Percentiles rank a stretch among this genome's conserved stretches.
Conservation (phyloP, 129 eudicot genomes). For the Pittosporum tobira region DNA sequence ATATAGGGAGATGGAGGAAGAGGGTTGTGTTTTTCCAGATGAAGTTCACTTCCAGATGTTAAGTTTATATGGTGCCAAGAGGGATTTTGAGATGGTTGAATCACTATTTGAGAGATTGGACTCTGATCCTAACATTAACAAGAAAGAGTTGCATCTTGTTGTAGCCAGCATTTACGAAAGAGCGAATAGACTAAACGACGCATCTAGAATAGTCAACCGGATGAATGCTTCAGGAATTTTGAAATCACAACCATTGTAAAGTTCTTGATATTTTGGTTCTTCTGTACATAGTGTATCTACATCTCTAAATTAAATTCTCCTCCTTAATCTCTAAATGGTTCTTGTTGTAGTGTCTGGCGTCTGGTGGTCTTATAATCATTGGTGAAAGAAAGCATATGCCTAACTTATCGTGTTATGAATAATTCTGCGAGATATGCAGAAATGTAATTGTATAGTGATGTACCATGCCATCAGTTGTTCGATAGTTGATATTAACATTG, state of each 20-base stretch:
- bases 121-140: conserved; percentile 49
- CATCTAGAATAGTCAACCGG: conserved; percentile 47
- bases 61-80: conserved; percentile 62
- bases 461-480: not conserved
- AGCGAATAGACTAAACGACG: conserved; percentile 76
- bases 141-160: conserved; percentile 83
- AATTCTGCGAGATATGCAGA: not conserved
- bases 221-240: conserved; percentile 45
- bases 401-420: not conserved
- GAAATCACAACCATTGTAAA: conserved; percentile 11
- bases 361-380: no score
- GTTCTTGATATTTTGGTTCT: not conserved
- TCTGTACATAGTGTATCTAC: not conserved
- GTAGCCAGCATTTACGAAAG: conserved; percentile 70
- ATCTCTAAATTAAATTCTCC: not conserved
- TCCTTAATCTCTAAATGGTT: no score
- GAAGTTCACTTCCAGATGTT: conserved; percentile 94
- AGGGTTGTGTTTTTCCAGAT: conserved; percentile 82
- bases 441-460: not conserved
- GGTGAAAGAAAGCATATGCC: no score
- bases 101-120: conserved; percentile 47
- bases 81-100: conserved; percentile 64
- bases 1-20: conserved; percentile 67
- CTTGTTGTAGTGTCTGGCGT: no score
- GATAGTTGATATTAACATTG: not conserved